Evolutionary conservation across 2,329 filamentous ascomycete species (phyloP), one percentile per base, ranked within the genome.

Genomic region (Fusarium austroafricanum): DNA sequence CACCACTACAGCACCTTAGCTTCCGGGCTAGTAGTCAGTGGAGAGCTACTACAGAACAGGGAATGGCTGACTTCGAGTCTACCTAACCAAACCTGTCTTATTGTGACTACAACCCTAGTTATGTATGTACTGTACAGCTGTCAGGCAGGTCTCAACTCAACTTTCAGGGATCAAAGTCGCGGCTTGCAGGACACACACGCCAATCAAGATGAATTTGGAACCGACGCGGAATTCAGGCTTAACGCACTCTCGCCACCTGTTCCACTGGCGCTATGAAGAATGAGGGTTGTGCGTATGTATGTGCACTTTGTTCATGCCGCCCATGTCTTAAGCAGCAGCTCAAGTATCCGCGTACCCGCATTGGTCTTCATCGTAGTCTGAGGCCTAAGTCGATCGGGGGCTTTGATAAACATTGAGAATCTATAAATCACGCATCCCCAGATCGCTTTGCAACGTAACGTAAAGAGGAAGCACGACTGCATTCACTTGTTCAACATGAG

Each of bases 401-500:
- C n/a, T 10, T 38, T 33, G 42, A 65, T 52, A 23, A 15, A 33
- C 38, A 26, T 21, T 10, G 12, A 42, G n/a, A 8, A 59, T 65
- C n/a, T 65, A 64, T 64, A 64, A 64, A 65, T 40, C 45, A 49
- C 60, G 45, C 61, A 59, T 20, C 45, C 61, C 49, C 61, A 28
- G 43, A 28, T 23, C 39, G 33, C 40, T 40, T 49, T 55, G 61
- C 31, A 33, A 47, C 40, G 17, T 46, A 33, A 47, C 40, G 17
- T 46, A 20, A 15, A 15, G 8, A 7, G 21, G 23, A 28, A 65
- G 26, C 28, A 54, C 47, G 15, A 51, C 23, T 23, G 39, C 15
- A 61, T 43, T 20, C 17, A 39, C 18, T 28, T 23, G 14, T 39
- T 42, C 37, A 65, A 52, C 39, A 73, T 73, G 71, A 55, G 55